Base-by-base conservation (phyloP, 495 filamentous ascomycete species). In the Bombardia bombarda region DNA sequence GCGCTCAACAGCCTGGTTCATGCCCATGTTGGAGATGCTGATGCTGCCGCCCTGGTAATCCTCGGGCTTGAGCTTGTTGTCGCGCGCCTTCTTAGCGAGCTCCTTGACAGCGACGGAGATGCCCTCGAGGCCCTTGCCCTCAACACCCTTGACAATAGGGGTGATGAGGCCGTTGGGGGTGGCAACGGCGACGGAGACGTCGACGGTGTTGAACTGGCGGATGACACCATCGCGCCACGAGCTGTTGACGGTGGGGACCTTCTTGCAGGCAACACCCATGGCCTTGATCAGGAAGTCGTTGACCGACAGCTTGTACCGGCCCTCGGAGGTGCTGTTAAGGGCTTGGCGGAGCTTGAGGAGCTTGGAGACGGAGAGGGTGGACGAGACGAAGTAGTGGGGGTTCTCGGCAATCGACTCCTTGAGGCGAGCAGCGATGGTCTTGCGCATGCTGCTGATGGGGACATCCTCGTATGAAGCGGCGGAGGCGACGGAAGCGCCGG, bases 251-350 rank as follows among this genome's bases (percentile, higher is more conserved):
- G 84, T 78, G 8, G 92, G 92, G 21, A 96, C 88, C 75, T 93
- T 96, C 69, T 83, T 82, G 58, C 82, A 86, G 40, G 92, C 93
- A 45, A 84, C 73, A 41, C 79, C 87, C 36, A 88, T 83, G 36
- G 93, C 92, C 77, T 99, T 99, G 75, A 99, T 84, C 30, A 99
- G 73, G 78, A 99, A 99, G 69, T 99, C 92, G 64, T 99, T 99
- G 67, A 99, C 85, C 13, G 88, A 95, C 25, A 99, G 87, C 78
- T 95, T 97, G 79, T 94, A 97, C 61, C 87, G 82, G 66, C 92
- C 92, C 37, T 93, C 84, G 7, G 86, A 67, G 18, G 83, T 80
- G 57, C 79, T 75, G 69, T 99, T 99, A 46, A 99, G 80, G 32
- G 92, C 87, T 69, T 87, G 81, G 56, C 92, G 89, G 44, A 99